Conservation (phyloP, 345 rosid genomes). For the Moricandia moricandioides region DNA sequence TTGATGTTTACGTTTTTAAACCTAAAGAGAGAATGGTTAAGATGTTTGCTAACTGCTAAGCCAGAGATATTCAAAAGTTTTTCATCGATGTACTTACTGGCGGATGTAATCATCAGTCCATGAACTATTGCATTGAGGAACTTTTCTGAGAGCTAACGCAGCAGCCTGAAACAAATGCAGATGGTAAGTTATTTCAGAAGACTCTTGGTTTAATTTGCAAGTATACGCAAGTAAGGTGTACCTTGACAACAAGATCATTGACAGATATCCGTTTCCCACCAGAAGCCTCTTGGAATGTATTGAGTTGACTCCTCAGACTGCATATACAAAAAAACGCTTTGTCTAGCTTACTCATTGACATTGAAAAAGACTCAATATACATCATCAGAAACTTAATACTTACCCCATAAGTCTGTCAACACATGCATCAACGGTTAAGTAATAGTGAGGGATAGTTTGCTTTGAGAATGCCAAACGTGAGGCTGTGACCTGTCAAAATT, state of each 20-base stretch:
- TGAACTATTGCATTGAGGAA: slow-evolving; percentile 96
- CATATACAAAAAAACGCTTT: slow-evolving; percentile 23
- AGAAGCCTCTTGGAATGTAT: slow-evolving; percentile 79
- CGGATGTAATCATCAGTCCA: slow-evolving; percentile 91
- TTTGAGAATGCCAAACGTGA: slow-evolving; percentile 85
- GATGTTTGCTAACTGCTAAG: neutral
- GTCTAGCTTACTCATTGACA: neutral
- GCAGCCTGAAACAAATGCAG: slow-evolving; percentile 67
- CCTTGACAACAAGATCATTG: slow-evolving; percentile 98
- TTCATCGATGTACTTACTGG: slow-evolving; percentile 56
- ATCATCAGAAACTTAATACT: slow-evolving; percentile 29
- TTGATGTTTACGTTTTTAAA: slow-evolving; percentile 81
- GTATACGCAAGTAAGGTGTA: slow-evolving; percentile 32
- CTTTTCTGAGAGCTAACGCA: slow-evolving; percentile 87
- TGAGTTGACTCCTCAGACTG: slow-evolving; percentile 79
- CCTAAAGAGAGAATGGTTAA: slow-evolving; percentile 40
- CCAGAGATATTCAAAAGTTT: neutral
- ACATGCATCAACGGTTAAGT: slow-evolving; percentile 84
- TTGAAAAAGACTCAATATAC: neutral
- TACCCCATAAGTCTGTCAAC: slow-evolving; percentile 93
- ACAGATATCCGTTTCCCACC: slow-evolving; percentile 92
- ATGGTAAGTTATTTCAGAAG: neutral
- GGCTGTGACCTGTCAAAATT: slow-evolving; percentile 73
- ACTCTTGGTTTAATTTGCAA: neutral
- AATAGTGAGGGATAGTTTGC: slow-evolving; percentile 98